Base-by-base conservation (phyloP, 129 eudicot genomes). In the Centella asiatica region DNA sequence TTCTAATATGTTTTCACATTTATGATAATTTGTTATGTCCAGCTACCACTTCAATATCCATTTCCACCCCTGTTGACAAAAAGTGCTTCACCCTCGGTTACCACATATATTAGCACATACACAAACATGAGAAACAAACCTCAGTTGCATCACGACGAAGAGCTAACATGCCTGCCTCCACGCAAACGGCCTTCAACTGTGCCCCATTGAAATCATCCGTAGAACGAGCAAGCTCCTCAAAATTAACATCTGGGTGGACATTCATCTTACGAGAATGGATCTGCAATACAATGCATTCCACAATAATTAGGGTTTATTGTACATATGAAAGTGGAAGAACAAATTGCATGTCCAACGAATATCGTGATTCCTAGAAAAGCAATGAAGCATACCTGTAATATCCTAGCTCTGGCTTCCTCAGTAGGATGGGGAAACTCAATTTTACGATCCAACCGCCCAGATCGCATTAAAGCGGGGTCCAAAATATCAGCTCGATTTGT, bases 381-480 rank as follows among this genome's bases (percentile, higher is more conserved):
- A 55, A 29, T n/a, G n/a, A n/a, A n/a, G n/a, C n/a, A n/a, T n/a
- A 90, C 97, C 97, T 86, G 97, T 70, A 90, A 61, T 68, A 90
- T 90, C 4, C 95, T 79, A 58, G 95, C 95, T 74, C 97, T 74
- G 36, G 97, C 97, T 69, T 90, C 97, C 60, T 90, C 97, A 6
- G 97, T 83, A 19, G 97, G 97, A 68, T 90, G 97, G 59, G 97
- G 97, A 60, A 90, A 90, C 72, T 90, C 97, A 66, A 90, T 90
- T 68, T 90, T 90, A 69, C 97, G 97, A 79, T 90, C 97, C 69
- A 90, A 72, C 10, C 97, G 79, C 54, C 97, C 97, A 51, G 97
- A 90, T 18, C 97, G 82, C 97, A 90, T 83, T 29, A 90, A 77
- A 5, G 97, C 97, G 60, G 97, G 97, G 50, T 90, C 97, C 37